Evolutionary conservation across 257 asterid genomes (phyloP), one percentile per base, ranked within the genome.

Genomic region (Salvia miltiorrhiza): DNA sequence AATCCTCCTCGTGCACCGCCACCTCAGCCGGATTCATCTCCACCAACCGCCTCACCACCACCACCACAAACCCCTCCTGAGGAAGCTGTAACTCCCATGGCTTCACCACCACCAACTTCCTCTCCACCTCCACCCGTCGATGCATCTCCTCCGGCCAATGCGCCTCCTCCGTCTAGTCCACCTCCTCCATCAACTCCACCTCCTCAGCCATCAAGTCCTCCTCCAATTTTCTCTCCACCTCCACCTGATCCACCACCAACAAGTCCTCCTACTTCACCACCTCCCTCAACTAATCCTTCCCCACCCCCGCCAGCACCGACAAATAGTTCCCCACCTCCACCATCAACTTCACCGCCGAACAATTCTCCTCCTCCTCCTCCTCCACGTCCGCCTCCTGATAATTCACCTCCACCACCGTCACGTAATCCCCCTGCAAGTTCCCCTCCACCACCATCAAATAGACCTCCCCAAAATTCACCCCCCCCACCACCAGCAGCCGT

Each of bases 341-440:
- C 84, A 16, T 0, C 53, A 19, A n/a, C 62, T 32, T 19, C 39
- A 19, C 81, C 90, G 3, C 80, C 90, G 0, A 40, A 62, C 41
- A 71, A 12, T 59, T 30, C 78, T 9, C 84, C 96, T 5, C 80
- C 90, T 14, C 82, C 78, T 9, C 84, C 96, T 5, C 80, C 90
- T 14, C 82, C 95, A n/a, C 71, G 63, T 1, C 69, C 12, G 28
- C 75, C 74, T n/a, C 65, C 81, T 24, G 56, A 41, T 20, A 69
- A 8, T 13, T 54, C 78, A 37, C 77, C 87, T 19, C 71, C 80
- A 44, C 81, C 79, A 2, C 81, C 79, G 14, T 45, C 78, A 9
- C 35, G 80, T n/a, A 50, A 14, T 10, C 83, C 85, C 16, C 91
- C 87, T 12, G 44, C 19, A 19, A 40, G 11, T 9, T 70, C 90